Conservation (phyloP, 257 asterid species). For the Gynochthodes officinalis region DNA sequence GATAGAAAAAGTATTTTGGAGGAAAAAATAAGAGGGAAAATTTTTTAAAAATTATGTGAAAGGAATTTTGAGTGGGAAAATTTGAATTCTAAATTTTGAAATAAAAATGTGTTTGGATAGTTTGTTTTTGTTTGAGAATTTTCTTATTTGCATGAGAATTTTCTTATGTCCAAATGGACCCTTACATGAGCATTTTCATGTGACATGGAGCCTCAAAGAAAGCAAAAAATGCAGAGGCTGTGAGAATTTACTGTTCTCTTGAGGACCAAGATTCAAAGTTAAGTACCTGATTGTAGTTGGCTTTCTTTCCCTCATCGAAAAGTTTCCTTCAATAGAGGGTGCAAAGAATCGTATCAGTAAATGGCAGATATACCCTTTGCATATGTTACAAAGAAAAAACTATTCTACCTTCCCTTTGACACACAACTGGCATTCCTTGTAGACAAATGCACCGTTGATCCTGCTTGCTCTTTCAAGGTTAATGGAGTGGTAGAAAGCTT, state of each 20-base stretch:
- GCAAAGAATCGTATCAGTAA: conserved; percentile 18
- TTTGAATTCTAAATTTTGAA: too few relatives aligned
- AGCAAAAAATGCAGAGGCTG: neutral
- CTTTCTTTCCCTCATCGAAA: conserved; percentile 34
- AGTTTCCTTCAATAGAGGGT: conserved; percentile 51
- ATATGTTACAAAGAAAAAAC: neutral
- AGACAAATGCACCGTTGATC: conserved; percentile 24
- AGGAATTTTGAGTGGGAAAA: too few relatives aligned
- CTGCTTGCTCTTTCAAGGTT: conserved; percentile 40
- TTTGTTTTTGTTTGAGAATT: too few relatives aligned
- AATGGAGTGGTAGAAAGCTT: conserved; percentile 39
- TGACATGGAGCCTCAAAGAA: neutral
- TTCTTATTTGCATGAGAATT: too few relatives aligned
- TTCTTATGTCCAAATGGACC: too few relatives aligned
- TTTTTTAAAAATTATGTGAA: too few relatives aligned
- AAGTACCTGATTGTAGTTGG: conserved; percentile 45
- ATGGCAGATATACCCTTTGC: conserved; percentile 2
- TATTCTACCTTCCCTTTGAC: conserved; percentile 64
- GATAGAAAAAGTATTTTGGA: too few relatives aligned
- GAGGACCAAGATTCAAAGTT: neutral
- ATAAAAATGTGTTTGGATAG: too few relatives aligned
- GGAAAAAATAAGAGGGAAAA: too few relatives aligned
- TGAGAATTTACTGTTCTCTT: neutral
- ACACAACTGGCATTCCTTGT: conserved; percentile 28
- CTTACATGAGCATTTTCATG: neutral